Conservation (phyloP, 2,329 filamentous ascomycete species). For the Aspergillus ochraceoroseus region DNA sequence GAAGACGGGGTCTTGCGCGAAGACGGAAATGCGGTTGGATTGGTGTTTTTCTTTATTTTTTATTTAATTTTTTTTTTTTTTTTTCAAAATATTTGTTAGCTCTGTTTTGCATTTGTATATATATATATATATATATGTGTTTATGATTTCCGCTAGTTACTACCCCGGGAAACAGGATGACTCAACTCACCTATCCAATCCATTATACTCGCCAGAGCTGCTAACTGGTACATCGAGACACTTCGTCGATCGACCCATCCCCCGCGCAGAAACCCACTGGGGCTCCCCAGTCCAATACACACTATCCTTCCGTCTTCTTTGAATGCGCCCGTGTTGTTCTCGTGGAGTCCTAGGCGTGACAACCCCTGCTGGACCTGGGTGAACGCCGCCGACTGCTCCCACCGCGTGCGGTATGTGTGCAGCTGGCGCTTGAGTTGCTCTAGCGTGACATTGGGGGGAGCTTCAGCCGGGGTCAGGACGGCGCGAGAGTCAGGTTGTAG, state of each 20-base stretch:
- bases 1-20: constrained; percentile 54
- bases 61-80: too few species aligned
- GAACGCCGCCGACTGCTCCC: constrained; percentile 32
- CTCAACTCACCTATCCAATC: constrained; percentile 27
- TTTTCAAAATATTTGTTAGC: too few species aligned
- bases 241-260: constrained; percentile 41
- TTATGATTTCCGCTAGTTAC: too few species aligned
- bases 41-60: neutral
- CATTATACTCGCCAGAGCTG: constrained; percentile 33
- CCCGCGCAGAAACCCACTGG: constrained; percentile 40
- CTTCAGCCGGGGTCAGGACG: constrained; percentile 37
- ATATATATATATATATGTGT: too few species aligned
- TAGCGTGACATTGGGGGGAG: constrained; percentile 32
- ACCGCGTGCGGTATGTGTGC: constrained; percentile 25
- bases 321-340: neutral
- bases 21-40: constrained; percentile 37
- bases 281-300: constrained; percentile 41
- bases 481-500: neutral
- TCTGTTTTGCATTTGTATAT: too few species aligned
- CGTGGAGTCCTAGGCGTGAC: constrained; percentile 2
- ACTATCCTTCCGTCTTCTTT: constrained; percentile 27
- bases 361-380: constrained; percentile 16
- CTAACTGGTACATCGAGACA: constrained; percentile 42
- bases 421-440: constrained; percentile 32
- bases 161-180: too few species aligned